Conservation (phyloP, 1,284 basidiomycete species). For the Microbotryum violaceum region DNA sequence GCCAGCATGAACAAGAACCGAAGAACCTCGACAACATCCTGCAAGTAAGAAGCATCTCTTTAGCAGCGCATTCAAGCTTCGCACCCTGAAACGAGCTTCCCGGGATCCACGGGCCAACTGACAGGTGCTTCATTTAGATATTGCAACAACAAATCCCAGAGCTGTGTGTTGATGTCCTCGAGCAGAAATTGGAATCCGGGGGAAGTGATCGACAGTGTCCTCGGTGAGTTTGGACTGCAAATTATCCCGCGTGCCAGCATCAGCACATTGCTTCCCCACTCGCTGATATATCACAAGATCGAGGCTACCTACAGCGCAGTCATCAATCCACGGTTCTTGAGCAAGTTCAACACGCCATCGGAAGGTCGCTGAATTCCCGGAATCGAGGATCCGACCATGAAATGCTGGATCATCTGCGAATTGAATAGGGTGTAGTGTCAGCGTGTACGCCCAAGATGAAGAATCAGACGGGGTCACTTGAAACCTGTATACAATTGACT, state of each 20-base stretch:
- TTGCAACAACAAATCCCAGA: constrained; percentile 93
- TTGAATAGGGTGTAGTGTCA: no score
- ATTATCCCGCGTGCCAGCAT: not conserved
- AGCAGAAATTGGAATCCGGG: constrained; percentile 94
- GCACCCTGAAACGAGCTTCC: not conserved
- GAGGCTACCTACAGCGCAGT: constrained; percentile 8
- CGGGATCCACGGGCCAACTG: constrained; percentile 25
- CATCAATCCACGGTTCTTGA: constrained; percentile 22
- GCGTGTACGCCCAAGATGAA: no score
- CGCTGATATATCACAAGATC: not conserved
- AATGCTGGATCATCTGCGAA: constrained; percentile 76
- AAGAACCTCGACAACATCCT: constrained; percentile 84
- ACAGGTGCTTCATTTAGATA: constrained; percentile 78
- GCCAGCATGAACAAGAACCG: constrained; percentile 93
- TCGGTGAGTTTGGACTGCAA: constrained; percentile 56
- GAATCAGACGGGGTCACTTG: not conserved
- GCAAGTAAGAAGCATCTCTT: not conserved
- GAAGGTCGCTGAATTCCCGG: constrained; percentile 38
- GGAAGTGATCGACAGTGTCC: constrained; percentile 69
- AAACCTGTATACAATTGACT: not conserved
- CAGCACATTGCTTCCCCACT: not conserved
- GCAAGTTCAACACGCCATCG: constrained; percentile 19
- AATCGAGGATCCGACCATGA: constrained; percentile 76
- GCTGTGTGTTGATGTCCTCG: constrained; percentile 88
- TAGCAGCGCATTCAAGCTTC: not conserved